Evolutionary conservation across 495 filamentous ascomycete species (phyloP).

Genomic region (Xylaria flabelliformis): DNA sequence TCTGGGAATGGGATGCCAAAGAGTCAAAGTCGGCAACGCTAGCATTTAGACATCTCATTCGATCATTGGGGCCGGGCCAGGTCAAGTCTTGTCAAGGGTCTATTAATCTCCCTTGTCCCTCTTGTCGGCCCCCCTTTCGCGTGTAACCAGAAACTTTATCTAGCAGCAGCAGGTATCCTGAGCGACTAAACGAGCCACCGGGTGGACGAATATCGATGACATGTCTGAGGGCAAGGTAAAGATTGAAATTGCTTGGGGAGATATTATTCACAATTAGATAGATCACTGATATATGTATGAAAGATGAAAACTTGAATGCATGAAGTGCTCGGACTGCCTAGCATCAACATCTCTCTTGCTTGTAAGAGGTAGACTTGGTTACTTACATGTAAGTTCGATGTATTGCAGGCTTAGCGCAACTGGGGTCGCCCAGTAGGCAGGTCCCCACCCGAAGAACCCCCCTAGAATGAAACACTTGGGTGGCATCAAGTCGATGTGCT

Average conservation of each 20-base stretch:
- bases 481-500: too few species aligned
- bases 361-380: not conserved
- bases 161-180: not conserved
- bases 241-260: not conserved
- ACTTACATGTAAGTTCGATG: too few species aligned
- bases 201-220: not conserved
- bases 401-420: too few species aligned
- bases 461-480: too few species aligned
- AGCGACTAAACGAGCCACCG: not conserved
- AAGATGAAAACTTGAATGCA: not conserved
- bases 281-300: not conserved
- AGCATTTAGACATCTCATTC: constrained; percentile 8
- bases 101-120: constrained; percentile 9
- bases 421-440: not conserved
- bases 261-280: not conserved
- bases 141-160: constrained; percentile 2
- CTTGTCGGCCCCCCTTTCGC: not conserved
- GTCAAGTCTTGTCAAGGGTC: not conserved
- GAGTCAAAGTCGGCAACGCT: constrained; percentile 11
- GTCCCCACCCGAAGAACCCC: not conserved
- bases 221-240: not conserved
- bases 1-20: not conserved
- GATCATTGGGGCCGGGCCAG: not conserved
- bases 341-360: constrained; percentile 7
- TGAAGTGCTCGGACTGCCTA: constrained; percentile 12